Evolutionary conservation across 176 grass and related monocot species (phyloP), one percentile per base, ranked within the genome.

Genomic region (Hyparrhenia diplandra): DNA sequence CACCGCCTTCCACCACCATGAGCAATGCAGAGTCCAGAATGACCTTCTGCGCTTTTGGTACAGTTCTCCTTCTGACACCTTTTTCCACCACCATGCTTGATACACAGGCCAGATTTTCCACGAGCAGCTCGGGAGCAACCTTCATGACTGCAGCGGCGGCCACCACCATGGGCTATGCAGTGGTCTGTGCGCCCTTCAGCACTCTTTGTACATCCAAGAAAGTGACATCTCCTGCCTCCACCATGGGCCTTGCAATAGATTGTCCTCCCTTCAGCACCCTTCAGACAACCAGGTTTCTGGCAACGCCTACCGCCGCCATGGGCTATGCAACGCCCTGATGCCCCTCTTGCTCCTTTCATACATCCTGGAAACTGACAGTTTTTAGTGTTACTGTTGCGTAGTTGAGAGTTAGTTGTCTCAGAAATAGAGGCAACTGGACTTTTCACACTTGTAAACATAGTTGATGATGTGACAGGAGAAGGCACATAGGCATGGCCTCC

Each of bases 171-270:
- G 71, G 93, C 91, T 76, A 99, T 99, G 85, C 97, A 99, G 47
- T 89, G 85, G 27, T 95, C 93, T 34, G 97, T 95, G 64, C 89
- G 85, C 54, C 97, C 97, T 86, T 96, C 97, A 2, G 93, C 93
- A 78, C 92, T 93, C 70, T 91, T 96, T 60, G 93, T 95, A 78
- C 97, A 99, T 17, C 97, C 97, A 76, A 95, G 87, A 79, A 75
- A 91, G 36, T 87, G 80, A 47, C 97, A 95, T 60, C 93, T 88
- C 10, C 82, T 89, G 37, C 97, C 97, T 37, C 97, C 93, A 73
- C 97, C 97, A 79, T 96, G 97, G 41, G 89, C 93, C 82, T 99
- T 99, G 85, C 97, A 99, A 86, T 86, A 99, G 69, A 99, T 95
- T 6, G 97, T 99, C 71, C 75, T 93, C 34, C 97, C 97, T 76